Evolutionary conservation across 2,329 filamentous ascomycete species (phyloP).

Genomic region (Pezicula neosporulosa): DNA sequence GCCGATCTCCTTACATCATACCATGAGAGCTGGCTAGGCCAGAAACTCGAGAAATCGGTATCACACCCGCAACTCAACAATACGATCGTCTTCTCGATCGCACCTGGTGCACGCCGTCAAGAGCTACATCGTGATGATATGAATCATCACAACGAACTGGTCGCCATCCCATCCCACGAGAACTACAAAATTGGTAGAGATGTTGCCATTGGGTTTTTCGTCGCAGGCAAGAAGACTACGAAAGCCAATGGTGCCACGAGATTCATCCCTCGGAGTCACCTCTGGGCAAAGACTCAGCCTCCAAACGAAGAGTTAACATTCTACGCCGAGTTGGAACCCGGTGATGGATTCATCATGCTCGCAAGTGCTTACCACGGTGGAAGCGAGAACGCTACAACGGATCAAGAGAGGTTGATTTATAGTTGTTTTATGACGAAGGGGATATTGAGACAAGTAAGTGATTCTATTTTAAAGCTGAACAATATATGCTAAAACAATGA

Average conservation of each 20-base stretch:
- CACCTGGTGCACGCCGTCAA: constrained; percentile 34
- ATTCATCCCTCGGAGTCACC: constrained; percentile 26
- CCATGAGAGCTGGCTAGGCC: constrained; percentile 7
- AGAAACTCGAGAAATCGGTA: constrained; percentile 13
- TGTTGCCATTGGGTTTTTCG: constrained; percentile 10
- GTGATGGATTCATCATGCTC: constrained; percentile 3
- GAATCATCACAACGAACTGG: constrained; percentile 19
- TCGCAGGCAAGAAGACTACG: constrained; percentile 18
- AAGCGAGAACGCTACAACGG: constrained; percentile 20
- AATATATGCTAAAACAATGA: not conserved
- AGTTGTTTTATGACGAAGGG: constrained; percentile 20
- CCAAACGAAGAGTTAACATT: not conserved
- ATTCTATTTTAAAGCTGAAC: not conserved
- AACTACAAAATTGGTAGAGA: constrained; percentile 20
- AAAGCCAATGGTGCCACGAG: constrained; percentile 28
- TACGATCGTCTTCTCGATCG: constrained; percentile 25
- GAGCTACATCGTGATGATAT: constrained; percentile 33
- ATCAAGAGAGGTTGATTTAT: constrained; percentile 22
- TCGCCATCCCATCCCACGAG: constrained; percentile 3
- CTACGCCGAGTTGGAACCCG: constrained; percentile 2
- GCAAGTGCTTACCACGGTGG: constrained; percentile 23
- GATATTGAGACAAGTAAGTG: constrained; percentile 12
- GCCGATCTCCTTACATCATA: constrained; percentile 8
- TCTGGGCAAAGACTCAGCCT: not conserved
- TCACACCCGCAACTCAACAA: constrained; percentile 25